Percentiles rank a stretch among this genome's conserved stretches.
Evolutionary conservation across 2,329 filamentous ascomycete species (phyloP).

Genomic region (Aspergillus sergii): DNA sequence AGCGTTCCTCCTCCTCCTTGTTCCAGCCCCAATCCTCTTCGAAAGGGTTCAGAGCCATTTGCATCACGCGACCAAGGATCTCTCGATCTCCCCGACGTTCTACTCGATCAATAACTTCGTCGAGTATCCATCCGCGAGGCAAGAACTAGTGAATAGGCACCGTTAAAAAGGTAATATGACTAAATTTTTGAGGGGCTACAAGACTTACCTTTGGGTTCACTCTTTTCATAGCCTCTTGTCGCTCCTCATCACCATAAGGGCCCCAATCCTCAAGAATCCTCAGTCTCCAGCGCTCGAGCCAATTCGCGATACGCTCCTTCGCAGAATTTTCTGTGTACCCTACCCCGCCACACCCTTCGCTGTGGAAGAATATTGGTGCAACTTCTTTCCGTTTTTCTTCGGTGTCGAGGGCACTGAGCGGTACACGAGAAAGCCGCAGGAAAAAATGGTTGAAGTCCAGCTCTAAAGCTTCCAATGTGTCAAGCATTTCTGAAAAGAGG

Average conservation of each 20-base stretch:
- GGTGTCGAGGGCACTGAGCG: slow-evolving; percentile 64
- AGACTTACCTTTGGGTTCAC: slow-evolving; percentile 74
- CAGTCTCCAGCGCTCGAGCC: slow-evolving; percentile 77
- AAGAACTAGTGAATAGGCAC: slow-evolving; percentile 61
- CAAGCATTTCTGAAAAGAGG: slow-evolving; percentile 79
- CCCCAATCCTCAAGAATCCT: slow-evolving; percentile 78
- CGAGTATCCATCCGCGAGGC: slow-evolving; percentile 86
- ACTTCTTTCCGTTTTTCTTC: slow-evolving; percentile 64
- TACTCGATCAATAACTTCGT: slow-evolving; percentile 87
- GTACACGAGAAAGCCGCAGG: slow-evolving; percentile 70
- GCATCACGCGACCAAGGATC: slow-evolving; percentile 75
- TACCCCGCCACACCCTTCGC: slow-evolving; percentile 65
- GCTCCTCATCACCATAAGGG: slow-evolving; percentile 60
- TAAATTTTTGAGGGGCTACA: neutral
- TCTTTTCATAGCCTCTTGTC: slow-evolving; percentile 74
- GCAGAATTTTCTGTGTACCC: slow-evolving; percentile 65
- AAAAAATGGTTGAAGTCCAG: slow-evolving; percentile 96
- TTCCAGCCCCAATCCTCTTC: slow-evolving; percentile 67
- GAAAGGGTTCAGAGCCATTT: slow-evolving; percentile 83
- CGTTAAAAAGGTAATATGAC: slow-evolving; percentile 2
- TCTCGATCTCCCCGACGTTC: slow-evolving; percentile 82
- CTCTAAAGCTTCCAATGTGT: slow-evolving; percentile 77
- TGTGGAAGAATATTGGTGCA: slow-evolving; percentile 77
- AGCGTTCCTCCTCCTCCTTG: slow-evolving; percentile 74
- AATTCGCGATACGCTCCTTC: slow-evolving; percentile 68